Evolutionary conservation across 345 rosid species (phyloP).

Genomic region (Raphanus raphanistrum): DNA sequence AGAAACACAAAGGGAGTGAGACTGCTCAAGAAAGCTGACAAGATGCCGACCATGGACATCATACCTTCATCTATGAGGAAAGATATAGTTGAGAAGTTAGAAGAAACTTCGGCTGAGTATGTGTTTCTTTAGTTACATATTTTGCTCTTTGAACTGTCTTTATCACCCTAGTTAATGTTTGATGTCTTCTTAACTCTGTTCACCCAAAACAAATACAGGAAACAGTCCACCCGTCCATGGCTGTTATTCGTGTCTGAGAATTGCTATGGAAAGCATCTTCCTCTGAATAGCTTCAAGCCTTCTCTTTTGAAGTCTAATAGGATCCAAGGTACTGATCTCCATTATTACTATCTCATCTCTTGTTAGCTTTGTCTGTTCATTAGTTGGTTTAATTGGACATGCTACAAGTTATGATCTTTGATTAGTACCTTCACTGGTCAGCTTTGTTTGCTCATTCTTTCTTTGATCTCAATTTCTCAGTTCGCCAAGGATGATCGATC

Average conservation of each 20-base stretch:
- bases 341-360: not conserved
- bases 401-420: too few species aligned
- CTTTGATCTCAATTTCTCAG: constrained; percentile 40
- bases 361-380: not conserved
- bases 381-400: too few species aligned
- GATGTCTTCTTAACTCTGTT: not conserved
- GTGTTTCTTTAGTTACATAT: constrained; percentile 13
- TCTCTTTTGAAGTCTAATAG: constrained; percentile 65
- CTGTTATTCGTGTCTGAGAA: constrained; percentile 79
- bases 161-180: not conserved
- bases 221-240: constrained; percentile 74
- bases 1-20: constrained; percentile 85
- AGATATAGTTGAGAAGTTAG: constrained; percentile 50
- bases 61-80: constrained; percentile 61
- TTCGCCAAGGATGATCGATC: constrained; percentile 71
- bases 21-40: constrained; percentile 64
- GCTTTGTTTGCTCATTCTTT: not conserved
- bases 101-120: constrained; percentile 53
- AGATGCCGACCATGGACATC: constrained; percentile 43
- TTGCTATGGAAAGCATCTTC: constrained; percentile 92
- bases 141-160: constrained; percentile 1
- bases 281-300: constrained; percentile 66
- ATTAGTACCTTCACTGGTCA: too few species aligned
- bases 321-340: constrained; percentile 66
- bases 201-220: constrained; percentile 36